phyloP scores from a whole-genome alignment of 225 moss, liverwort and hornwort genomes.

The Lunularia cruciata region DNA sequence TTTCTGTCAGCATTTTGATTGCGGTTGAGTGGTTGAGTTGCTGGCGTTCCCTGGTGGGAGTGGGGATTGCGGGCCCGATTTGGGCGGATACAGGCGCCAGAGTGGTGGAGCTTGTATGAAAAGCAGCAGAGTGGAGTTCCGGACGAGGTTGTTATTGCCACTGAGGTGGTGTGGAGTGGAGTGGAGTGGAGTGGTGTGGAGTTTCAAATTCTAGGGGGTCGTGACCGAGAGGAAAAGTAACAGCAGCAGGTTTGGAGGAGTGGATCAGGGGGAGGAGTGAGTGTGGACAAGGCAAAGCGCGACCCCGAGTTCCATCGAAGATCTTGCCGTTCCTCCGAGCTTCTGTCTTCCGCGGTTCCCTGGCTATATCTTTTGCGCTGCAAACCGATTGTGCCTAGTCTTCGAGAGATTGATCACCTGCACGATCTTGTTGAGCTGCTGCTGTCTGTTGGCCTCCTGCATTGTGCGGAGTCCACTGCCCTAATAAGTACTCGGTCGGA shows the following conservation, averaged over 20 bases:
- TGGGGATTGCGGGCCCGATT: neutral
- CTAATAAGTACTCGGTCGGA: neutral
- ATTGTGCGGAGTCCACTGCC: constrained; percentile 1
- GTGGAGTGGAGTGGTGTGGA: neutral
- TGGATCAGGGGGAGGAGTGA: neutral
- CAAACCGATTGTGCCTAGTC: too few relatives aligned
- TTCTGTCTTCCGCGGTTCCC: too few relatives aligned
- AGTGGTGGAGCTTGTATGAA: neutral
- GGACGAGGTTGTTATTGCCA: neutral
- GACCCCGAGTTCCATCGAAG: too few relatives aligned
- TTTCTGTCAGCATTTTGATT: constrained; percentile 25
- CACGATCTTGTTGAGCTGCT: too few relatives aligned
- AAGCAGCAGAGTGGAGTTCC: neutral
- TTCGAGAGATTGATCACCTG: too few relatives aligned
- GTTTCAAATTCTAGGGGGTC: constrained; percentile 13
- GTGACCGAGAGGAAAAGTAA: neutral
- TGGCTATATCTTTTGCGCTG: too few relatives aligned
- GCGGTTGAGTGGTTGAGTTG: constrained; percentile 9
- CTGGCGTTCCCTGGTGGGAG: neutral
- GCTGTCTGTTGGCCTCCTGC: neutral
- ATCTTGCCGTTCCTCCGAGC: constrained; percentile 3
- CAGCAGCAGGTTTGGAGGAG: constrained; percentile 2
- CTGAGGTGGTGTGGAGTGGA: neutral
- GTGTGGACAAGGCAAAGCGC: constrained; percentile 2
- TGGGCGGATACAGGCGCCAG: constrained; percentile 15